phyloP scores from a whole-genome alignment of 345 rosid genomes.

The Hypericum androsaemum region DNA sequence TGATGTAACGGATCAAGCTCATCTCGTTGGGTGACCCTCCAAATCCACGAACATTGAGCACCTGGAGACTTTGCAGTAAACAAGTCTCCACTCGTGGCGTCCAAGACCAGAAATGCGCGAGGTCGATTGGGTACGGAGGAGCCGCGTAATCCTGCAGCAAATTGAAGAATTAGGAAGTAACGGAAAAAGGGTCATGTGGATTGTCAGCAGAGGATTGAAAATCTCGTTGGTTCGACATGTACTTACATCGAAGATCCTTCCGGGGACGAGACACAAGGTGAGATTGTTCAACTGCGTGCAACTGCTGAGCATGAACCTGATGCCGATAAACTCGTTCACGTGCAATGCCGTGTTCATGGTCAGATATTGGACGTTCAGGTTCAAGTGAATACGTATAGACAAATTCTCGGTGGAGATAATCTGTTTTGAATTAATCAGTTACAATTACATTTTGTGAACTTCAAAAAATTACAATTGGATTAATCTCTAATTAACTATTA shows the following conservation, averaged over 20 bases:
- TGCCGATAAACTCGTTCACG: conserved; percentile 25
- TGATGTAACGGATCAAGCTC: conserved; percentile 15
- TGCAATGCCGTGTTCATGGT: conserved; percentile 29
- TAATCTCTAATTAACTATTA: background rate
- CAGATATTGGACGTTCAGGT: conserved; percentile 17
- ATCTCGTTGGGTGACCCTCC: conserved; percentile 11
- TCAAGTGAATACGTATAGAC: no score
- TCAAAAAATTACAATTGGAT: background rate
- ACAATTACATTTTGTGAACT: background rate
- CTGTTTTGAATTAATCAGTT: conserved; percentile 10
- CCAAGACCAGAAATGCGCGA: conserved; percentile 7
- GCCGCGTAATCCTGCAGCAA: conserved; percentile 6
- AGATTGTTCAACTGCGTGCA: conserved; percentile 25
- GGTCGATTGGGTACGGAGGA: conserved; percentile 8
- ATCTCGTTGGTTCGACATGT: no score
- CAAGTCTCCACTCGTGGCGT: conserved; percentile 9
- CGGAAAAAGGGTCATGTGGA: no score
- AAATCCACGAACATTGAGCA: conserved; percentile 27
- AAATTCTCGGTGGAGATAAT: conserved; percentile 12
- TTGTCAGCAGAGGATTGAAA: background rate
- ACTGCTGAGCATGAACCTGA: conserved; percentile 26
- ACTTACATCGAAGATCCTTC: conserved; percentile 21
- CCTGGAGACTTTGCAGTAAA: conserved; percentile 18
- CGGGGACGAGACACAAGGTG: conserved; percentile 21
- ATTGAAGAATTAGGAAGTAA: background rate